Percentiles rank a stretch among this genome's conserved stretches.
These are phyloP conservation scores for Candida yuanshanica DNA, from an alignment of 805 yeast genomes.

Conservation along the genomic window DNA sequence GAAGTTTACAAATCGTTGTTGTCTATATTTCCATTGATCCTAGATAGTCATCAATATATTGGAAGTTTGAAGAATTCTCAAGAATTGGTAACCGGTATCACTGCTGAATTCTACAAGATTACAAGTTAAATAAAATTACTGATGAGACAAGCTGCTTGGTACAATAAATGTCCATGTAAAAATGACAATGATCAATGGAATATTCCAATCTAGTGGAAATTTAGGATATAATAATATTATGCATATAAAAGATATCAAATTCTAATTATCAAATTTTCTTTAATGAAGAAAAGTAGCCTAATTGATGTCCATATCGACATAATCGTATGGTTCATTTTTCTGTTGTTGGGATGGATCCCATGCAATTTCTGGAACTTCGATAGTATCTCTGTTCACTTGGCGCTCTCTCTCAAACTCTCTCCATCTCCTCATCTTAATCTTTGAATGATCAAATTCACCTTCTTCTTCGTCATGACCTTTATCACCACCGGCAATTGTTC, in stretches of 20 bases:
- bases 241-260: no score
- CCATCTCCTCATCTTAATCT: conserved; percentile 91
- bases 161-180: no score
- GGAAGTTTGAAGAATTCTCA: conserved; percentile 12
- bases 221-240: no score
- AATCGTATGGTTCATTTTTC: conserved; percentile 6
- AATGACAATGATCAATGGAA: no score
- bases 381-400: conserved; percentile 8
- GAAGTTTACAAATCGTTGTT: conserved; percentile 8
- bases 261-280: conserved; percentile 1
- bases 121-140: conserved; percentile 11
- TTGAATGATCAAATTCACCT: conserved; percentile 89
- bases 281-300: neutral
- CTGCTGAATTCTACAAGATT: conserved; percentile 20
- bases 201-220: no score
- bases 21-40: conserved; percentile 18
- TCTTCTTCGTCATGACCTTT: conserved; percentile 62
- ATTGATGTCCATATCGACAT: conserved; percentile 8
- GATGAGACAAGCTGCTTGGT: no score
- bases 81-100: conserved; percentile 15
- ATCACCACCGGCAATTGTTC: conserved; percentile 69
- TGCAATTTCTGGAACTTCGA: conserved; percentile 21
- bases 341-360: conserved; percentile 24
- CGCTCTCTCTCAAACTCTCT: conserved; percentile 79
- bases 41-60: conserved; percentile 19